These are phyloP conservation scores for Nepenthes mirabilis DNA, from an alignment of 148 eudicot genomes.

Conservation along the genomic window DNA sequence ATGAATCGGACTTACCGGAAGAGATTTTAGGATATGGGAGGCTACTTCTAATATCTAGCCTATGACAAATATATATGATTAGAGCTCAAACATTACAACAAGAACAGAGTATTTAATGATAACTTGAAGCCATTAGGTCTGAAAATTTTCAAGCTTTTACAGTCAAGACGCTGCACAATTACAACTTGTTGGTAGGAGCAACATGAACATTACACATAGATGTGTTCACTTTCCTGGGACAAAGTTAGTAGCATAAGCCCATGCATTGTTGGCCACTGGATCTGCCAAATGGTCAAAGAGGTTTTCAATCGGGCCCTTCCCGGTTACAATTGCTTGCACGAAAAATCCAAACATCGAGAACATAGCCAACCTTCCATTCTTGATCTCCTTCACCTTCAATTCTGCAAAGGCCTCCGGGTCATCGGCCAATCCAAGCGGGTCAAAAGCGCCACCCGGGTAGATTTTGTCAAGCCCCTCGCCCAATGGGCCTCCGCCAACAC, in stretches of 20 bases:
- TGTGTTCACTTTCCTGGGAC: conserved; percentile 32
- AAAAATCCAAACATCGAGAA: conserved; percentile 60
- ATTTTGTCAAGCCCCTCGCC: conserved; percentile 52
- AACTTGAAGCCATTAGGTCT: too few relatives aligned
- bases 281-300: conserved; percentile 42
- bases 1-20: too few relatives aligned
- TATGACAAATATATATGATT: too few relatives aligned
- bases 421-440: conserved; percentile 51
- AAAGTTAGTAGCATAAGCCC: conserved; percentile 58
- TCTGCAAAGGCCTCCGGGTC: conserved; percentile 56
- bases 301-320: conserved; percentile 55
- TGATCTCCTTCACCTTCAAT: conserved; percentile 48
- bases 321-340: conserved; percentile 56
- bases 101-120: too few relatives aligned
- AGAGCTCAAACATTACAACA: too few relatives aligned
- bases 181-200: too few relatives aligned
- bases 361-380: conserved; percentile 58
- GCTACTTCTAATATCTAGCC: too few relatives aligned
- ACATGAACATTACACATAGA: background rate
- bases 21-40: too few relatives aligned
- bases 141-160: too few relatives aligned
- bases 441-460: conserved; percentile 52
- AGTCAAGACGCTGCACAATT: too few relatives aligned
- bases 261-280: conserved; percentile 47
- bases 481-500: conserved; percentile 52